phyloP scores from a whole-genome alignment of 768 basidiomycete genomes.

The Hirschioporus abietinus region DNA sequence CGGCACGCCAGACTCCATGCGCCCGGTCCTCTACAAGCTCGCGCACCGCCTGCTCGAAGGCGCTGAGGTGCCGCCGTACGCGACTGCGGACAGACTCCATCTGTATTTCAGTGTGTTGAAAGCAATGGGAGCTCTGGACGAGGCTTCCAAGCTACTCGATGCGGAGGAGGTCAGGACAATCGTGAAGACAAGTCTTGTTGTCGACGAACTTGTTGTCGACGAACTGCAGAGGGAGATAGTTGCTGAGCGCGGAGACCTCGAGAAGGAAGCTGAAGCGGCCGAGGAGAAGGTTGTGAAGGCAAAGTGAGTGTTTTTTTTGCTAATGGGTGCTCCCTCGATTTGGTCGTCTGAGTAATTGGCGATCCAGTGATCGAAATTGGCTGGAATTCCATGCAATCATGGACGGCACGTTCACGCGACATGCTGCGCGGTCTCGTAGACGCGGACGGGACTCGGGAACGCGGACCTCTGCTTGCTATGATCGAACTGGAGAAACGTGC shows the following conservation, averaged over 20 bases:
- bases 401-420: constrained; percentile 56
- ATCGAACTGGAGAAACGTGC: constrained; percentile 71
- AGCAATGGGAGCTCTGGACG: constrained; percentile 62
- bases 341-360: constrained; percentile 1
- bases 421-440: constrained; percentile 55
- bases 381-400: constrained; percentile 73
- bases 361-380: constrained; percentile 80
- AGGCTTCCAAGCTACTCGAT: constrained; percentile 63
- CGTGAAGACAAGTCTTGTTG: constrained; percentile 62
- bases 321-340: too few species aligned
- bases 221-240: constrained; percentile 74
- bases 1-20: constrained; percentile 56
- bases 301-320: constrained; percentile 46
- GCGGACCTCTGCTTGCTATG: constrained; percentile 67
- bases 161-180: constrained; percentile 64
- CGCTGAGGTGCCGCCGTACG: constrained; percentile 55
- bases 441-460: constrained; percentile 64
- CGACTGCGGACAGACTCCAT: constrained; percentile 70
- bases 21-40: constrained; percentile 64
- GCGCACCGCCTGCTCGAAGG: constrained; percentile 70
- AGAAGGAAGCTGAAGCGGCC: constrained; percentile 60
- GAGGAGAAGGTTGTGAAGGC: constrained; percentile 53
- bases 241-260: constrained; percentile 46
- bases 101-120: constrained; percentile 68
- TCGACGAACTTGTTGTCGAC: too few species aligned